Base-by-base conservation (phyloP, 176 grass and related monocot species). In the Canna indica region DNA sequence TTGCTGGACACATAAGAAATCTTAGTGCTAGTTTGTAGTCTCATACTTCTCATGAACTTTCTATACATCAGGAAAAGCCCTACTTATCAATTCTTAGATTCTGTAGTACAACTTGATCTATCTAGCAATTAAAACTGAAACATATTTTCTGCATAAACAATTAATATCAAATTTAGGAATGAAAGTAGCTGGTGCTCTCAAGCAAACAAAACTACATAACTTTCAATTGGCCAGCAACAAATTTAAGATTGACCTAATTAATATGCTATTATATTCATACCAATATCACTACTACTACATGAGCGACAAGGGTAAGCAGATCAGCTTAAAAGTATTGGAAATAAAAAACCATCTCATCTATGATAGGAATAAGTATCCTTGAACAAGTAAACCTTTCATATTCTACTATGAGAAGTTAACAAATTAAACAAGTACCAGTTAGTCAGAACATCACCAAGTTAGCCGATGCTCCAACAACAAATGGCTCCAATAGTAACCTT, bases 361-460 rank as follows among this genome's bases (percentile, higher is more conserved):
- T 39, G 20, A 66, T 39, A 26, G 13, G 13, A 62, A 66, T 25
- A 18, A 66, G 35, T 36, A 66, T 39, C 2, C 35, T 66, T 22
- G 12, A 66, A 66, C 35, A 38, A 66, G 38, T 39, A 54, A 36
- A 24, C 1, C 34, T 66, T 38, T 39, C 11, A 66, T 39, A n/a
- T 66, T 38, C 63, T 4, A 66, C 63, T 66, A 66, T 66, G 63
- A 66, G 63, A 66, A 38, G 33, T 7, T 39, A 34, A 17, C 10
- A 41, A 39, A 38, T 25, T n/a, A 46, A 70, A 18, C 36, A 0
- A 24, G 44, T 18, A 25, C 27, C 65, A 45, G 25, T 44, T 22
- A 10, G 65, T 84, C 72, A 85, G 84, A 97, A 97, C 94, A 97
- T 97, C 81, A 97, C 94, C 86, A 97, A 83, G 77, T 78, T 85